Percentiles rank a stretch among this genome's conserved stretches.
Evolutionary conservation across 2,329 filamentous ascomycete species (phyloP).

Genomic region (Aspergillus texensis): DNA sequence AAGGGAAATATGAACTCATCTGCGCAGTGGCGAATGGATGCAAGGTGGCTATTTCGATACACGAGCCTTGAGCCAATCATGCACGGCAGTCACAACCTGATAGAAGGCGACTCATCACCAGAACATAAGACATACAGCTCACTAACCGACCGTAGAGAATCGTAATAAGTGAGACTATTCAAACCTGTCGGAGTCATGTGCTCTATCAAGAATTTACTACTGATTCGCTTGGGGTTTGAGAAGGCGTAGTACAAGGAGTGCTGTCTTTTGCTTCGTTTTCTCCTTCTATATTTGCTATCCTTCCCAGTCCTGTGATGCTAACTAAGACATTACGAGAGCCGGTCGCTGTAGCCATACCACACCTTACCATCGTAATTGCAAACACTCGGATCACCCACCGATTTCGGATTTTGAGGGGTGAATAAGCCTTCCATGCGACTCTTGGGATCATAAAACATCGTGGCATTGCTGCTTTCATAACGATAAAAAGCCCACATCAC

Average conservation of each 20-base stretch:
- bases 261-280: no score
- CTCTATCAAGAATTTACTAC: neutral
- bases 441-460: no score
- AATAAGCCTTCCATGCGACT: fast-evolving
- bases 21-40: neutral
- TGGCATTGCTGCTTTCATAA: fast-evolving
- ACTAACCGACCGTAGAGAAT: neutral
- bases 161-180: neutral
- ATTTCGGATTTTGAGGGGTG: no score
- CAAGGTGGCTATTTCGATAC: neutral
- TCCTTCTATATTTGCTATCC: no score
- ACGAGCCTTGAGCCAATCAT: neutral
- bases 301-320: no score
- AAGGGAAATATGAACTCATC: neutral
- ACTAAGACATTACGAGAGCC: no score
- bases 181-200: neutral
- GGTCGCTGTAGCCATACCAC: no score
- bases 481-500: no score
- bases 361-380: no score
- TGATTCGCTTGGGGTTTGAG: no score
- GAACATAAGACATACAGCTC: neutral
- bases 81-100: neutral
- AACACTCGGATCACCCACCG: no score
- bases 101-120: neutral
- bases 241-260: no score